These are phyloP conservation scores for Arabis hirsuta DNA, from an alignment of 345 rosid species.

Conservation along the genomic window DNA sequence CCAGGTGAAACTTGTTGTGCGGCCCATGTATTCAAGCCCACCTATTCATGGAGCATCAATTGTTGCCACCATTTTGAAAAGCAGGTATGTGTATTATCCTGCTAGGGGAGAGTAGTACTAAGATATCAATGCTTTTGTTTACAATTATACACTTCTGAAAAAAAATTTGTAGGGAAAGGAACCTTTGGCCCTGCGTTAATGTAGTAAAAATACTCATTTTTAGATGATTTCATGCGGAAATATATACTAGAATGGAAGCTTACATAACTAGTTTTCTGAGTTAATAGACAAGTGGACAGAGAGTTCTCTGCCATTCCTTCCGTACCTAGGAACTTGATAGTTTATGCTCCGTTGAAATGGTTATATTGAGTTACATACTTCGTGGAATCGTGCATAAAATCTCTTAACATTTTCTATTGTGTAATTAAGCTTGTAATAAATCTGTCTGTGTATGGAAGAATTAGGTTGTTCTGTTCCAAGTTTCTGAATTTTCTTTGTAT, in stretches of 20 bases:
- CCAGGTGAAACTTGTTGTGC: conserved; percentile 75
- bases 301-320: neutral
- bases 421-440: neutral
- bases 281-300: conserved; percentile 9
- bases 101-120: neutral
- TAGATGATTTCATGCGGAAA: neutral
- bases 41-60: conserved; percentile 82
- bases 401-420: neutral
- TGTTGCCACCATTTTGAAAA: conserved; percentile 67
- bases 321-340: neutral
- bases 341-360: conserved; percentile 9
- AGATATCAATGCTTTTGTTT: conserved; percentile 27
- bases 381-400: neutral
- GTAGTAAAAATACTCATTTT: neutral
- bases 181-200: neutral
- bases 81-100: conserved; percentile 48
- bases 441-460: conserved; percentile 8
- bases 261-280: neutral
- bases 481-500: conserved; percentile 23
- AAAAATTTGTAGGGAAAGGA: conserved; percentile 1
- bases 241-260: neutral
- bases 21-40: conserved; percentile 77
- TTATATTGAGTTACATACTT: neutral
- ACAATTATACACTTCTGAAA: neutral
- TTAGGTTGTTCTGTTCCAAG: conserved; percentile 14